Evolutionary conservation across 805 yeast genomes (phyloP).

Genomic region (Blastobotrys attinorum): DNA sequence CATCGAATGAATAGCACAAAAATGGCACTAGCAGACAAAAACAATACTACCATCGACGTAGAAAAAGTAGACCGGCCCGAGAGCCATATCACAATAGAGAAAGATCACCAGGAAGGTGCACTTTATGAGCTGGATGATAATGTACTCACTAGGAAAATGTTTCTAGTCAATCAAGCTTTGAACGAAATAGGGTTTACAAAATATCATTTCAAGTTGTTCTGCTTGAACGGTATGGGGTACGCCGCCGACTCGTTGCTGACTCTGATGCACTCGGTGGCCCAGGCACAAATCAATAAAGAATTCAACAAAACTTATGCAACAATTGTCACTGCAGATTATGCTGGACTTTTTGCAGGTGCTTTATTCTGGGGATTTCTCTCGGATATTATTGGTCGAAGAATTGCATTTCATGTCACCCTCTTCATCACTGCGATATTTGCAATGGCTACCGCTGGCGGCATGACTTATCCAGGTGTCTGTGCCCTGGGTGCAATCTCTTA

Average conservation of each 20-base stretch:
- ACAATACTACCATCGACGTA: not conserved
- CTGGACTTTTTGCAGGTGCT: constrained; percentile 46
- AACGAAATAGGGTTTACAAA: constrained; percentile 55
- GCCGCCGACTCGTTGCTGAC: constrained; percentile 46
- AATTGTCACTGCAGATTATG: constrained; percentile 39
- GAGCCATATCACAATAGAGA: not conserved
- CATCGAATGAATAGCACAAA: not conserved
- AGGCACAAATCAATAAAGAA: constrained; percentile 40
- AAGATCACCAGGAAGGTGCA: not conserved
- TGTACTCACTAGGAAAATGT: constrained; percentile 7
- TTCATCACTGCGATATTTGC: constrained; percentile 41
- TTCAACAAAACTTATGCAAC: constrained; percentile 29
- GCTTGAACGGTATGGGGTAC: constrained; percentile 48
- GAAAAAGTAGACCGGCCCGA: not conserved
- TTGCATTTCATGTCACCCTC: constrained; percentile 43
- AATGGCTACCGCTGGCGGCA: constrained; percentile 44
- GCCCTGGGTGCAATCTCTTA: constrained; percentile 29
- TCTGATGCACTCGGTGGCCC: constrained; percentile 38
- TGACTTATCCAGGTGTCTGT: constrained; percentile 42
- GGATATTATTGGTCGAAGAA: constrained; percentile 45
- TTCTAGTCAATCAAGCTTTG: constrained; percentile 43
- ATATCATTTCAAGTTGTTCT: constrained; percentile 42
- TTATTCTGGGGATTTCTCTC: constrained; percentile 47
- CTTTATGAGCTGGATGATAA: constrained; percentile 4
- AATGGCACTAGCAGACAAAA: not conserved